phyloP scores from a whole-genome alignment of 192 early-diverging fungal genomes.

The Geranomyces variabilis region DNA sequence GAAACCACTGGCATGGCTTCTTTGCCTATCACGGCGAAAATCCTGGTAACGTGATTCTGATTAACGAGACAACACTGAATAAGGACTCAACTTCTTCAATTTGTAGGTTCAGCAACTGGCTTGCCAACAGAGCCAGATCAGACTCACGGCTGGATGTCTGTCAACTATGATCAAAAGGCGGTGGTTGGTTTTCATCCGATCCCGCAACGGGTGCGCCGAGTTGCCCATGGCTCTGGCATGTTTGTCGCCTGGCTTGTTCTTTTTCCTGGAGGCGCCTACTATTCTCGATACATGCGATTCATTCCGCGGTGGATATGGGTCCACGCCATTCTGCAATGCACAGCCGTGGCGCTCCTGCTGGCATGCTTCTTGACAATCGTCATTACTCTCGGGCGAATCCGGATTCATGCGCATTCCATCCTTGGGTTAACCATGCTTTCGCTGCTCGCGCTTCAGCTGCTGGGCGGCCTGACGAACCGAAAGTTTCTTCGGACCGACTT shows the following conservation, averaged over 20 bases:
- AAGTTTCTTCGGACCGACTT: slow-evolving; percentile 31
- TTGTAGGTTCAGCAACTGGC: not conserved
- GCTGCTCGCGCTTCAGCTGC: slow-evolving; percentile 33
- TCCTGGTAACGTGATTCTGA: slow-evolving; percentile 7
- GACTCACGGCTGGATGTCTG: slow-evolving; percentile 14
- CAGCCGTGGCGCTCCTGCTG: slow-evolving; percentile 16
- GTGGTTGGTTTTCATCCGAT: not conserved
- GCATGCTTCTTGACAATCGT: slow-evolving; percentile 11
- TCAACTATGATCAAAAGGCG: slow-evolving; percentile 6
- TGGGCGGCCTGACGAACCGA: slow-evolving; percentile 30
- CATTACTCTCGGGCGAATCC: slow-evolving; percentile 21
- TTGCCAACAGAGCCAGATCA: slow-evolving; percentile 7
- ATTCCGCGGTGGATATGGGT: slow-evolving; percentile 37
- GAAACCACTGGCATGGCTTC: slow-evolving; percentile 18
- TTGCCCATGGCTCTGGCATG: slow-evolving; percentile 42
- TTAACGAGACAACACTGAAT: too few species aligned
- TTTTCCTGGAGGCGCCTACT: slow-evolving; percentile 40
- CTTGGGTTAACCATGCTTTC: slow-evolving; percentile 35
- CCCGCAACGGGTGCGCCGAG: not conserved
- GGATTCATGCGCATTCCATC: slow-evolving; percentile 33
- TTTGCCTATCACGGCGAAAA: slow-evolving; percentile 34
- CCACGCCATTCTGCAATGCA: slow-evolving; percentile 28
- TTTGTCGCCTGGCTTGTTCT: slow-evolving; percentile 36
- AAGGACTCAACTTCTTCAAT: not conserved
- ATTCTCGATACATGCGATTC: slow-evolving; percentile 38